These are phyloP conservation scores for Priceomyces melissophilus DNA, from an alignment of 805 yeast species.

Conservation along the genomic window DNA sequence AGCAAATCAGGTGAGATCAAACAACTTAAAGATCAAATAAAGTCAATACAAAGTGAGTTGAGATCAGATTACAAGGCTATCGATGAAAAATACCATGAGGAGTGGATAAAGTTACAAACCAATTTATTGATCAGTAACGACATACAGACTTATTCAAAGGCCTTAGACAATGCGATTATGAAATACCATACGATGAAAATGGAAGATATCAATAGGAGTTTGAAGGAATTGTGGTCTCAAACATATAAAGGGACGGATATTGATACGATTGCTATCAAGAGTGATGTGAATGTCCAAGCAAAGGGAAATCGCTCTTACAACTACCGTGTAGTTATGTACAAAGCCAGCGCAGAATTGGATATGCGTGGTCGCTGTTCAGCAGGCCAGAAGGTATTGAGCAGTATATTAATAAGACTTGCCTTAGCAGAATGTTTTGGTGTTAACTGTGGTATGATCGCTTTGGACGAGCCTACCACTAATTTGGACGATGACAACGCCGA, in stretches of 20 bases:
- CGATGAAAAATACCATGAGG: conserved; percentile 58
- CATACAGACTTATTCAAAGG: conserved; percentile 73
- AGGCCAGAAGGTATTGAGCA: conserved; percentile 93
- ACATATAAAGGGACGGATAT: conserved; percentile 96
- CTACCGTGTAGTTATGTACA: conserved; percentile 92
- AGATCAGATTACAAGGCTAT: conserved; percentile 68
- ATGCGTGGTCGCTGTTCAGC: conserved; percentile 99
- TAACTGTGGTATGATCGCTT: conserved; percentile 91
- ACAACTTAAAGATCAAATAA: conserved; percentile 73
- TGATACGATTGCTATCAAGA: conserved; percentile 80
- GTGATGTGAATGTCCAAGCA: conserved; percentile 60
- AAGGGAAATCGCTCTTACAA: conserved; percentile 70
- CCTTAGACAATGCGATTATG: conserved; percentile 91
- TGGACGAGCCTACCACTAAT: conserved; percentile 98
- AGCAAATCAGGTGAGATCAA: conserved; percentile 81
- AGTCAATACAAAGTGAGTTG: conserved; percentile 54
- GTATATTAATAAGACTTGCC: conserved; percentile 86
- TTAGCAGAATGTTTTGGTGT: conserved; percentile 93
- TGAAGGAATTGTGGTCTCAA: conserved; percentile 89
- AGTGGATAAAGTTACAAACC: conserved; percentile 74
- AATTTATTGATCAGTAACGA: conserved; percentile 76
- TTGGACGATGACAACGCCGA: conserved; percentile 86
- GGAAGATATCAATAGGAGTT: conserved; percentile 84
- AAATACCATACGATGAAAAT: conserved; percentile 84
- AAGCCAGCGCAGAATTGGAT: conserved; percentile 86